phyloP scores from a whole-genome alignment of 805 yeast species.

The Candida ficus region DNA sequence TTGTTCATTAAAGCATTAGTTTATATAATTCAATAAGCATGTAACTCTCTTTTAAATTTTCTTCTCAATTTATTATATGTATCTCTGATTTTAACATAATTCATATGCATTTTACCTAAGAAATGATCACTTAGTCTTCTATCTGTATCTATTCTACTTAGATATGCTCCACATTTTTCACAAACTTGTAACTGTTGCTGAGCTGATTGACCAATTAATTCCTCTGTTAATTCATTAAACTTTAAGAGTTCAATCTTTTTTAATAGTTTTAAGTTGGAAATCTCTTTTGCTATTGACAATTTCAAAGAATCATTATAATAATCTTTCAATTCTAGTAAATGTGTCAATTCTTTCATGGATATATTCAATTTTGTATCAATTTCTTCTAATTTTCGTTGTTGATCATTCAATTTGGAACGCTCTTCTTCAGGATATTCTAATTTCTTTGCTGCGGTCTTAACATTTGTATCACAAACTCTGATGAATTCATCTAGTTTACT shows the following conservation, averaged over 20 bases:
- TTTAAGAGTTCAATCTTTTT: constrained; percentile 50
- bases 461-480: constrained; percentile 60
- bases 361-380: constrained; percentile 55
- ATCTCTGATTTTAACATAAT: constrained; percentile 71
- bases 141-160: constrained; percentile 82
- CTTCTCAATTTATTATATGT: constrained; percentile 23
- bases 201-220: constrained; percentile 68
- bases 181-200: constrained; percentile 91
- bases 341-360: constrained; percentile 48
- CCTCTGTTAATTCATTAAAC: constrained; percentile 59
- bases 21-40: background rate
- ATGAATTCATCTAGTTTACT: constrained; percentile 49
- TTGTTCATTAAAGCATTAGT: background rate
- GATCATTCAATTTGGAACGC: constrained; percentile 47
- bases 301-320: constrained; percentile 26
- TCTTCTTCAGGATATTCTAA: constrained; percentile 76
- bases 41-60: constrained; percentile 5
- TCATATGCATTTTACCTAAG: constrained; percentile 80
- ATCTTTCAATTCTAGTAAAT: constrained; percentile 37
- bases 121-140: constrained; percentile 87
- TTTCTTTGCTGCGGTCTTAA: constrained; percentile 55
- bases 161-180: constrained; percentile 82
- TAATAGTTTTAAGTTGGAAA: constrained; percentile 41
- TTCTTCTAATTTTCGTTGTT: constrained; percentile 52
- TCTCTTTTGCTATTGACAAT: constrained; percentile 13